These are phyloP conservation scores for Erysimum cheiranthoides DNA, from an alignment of 345 rosid species.

Conservation along the genomic window DNA sequence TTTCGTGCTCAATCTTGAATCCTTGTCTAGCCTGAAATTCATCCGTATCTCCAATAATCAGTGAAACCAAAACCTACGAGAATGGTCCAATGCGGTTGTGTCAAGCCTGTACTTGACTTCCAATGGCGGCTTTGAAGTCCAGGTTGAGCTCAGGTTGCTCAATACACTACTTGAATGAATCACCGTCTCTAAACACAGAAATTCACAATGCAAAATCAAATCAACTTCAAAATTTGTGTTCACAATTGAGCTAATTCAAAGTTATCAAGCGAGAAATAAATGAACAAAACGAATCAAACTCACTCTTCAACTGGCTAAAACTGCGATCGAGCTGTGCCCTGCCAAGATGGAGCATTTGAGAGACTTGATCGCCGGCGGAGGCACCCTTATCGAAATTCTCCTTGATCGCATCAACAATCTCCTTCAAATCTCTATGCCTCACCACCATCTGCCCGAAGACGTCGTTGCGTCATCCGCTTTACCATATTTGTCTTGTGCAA, in stretches of 20 bases:
- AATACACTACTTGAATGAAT: slow-evolving; percentile 94
- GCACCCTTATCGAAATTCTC: slow-evolving; percentile 89
- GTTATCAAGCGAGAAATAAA: background rate
- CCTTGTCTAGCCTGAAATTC: slow-evolving; percentile 80
- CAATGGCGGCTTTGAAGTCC: slow-evolving; percentile 96
- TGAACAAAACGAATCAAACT: slow-evolving; percentile 29
- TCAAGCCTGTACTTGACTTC: slow-evolving; percentile 88
- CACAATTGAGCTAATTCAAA: slow-evolving; percentile 8
- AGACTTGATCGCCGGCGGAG: slow-evolving; percentile 76
- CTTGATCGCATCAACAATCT: slow-evolving; percentile 82
- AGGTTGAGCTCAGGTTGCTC: slow-evolving; percentile 88
- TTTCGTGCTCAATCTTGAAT: slow-evolving; percentile 86
- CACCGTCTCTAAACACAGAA: slow-evolving; percentile 73
- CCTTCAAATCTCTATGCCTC: slow-evolving; percentile 91
- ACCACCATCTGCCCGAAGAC: slow-evolving; percentile 70
- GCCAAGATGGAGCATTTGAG: slow-evolving; percentile 84
- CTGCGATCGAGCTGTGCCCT: slow-evolving; percentile 93
- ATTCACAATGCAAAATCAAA: background rate
- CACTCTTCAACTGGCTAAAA: slow-evolving; percentile 90
- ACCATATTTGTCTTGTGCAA: slow-evolving; percentile 40
- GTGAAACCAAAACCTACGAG: slow-evolving; percentile 6
- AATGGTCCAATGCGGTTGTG: slow-evolving; percentile 58
- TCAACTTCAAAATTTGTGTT: background rate
- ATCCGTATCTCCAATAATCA: slow-evolving; percentile 18
- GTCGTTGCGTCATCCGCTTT: slow-evolving; percentile 62